Evolutionary conservation across 805 yeast species (phyloP), one percentile per base, ranked within the genome.

Genomic region (Teunomyces barrocoloradensis): DNA sequence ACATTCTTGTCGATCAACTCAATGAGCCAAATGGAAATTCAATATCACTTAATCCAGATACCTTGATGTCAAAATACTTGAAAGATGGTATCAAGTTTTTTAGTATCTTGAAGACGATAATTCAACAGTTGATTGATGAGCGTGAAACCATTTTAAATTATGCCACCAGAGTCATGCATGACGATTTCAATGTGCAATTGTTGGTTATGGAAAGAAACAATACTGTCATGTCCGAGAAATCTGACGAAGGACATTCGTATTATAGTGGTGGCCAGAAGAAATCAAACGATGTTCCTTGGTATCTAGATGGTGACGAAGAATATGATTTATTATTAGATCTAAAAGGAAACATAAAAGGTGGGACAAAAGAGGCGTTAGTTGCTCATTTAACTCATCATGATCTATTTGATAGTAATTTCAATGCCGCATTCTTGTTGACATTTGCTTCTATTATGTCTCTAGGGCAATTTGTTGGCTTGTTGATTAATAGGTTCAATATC

Each of bases 381-480:
- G 85, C 89, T 45, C 89, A 87, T 63, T 72, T 91, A 49, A 88
- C 96, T 0, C 86, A 84, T 59, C 95, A 89, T 59, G 80, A 79
- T 45, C 64, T 77, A 34, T 66, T 78, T 18, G 87, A 84, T 57
- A 77, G 83, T 2, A 72, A 76, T 20, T 90, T 83, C 66, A 84
- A 83, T 56, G 71, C 84, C 5, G 78, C 89, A 0, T 80, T 91
- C 69, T 68, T 90, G 49, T 69, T 82, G n/a, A 82, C 95, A 0
- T 88, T 89, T 65, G 73, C 85, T 32, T 81, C 91, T 29, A 87
- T 90, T 61, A 78, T 85, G 70, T 75, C 85, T 3, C 77, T 94
- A 1, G 65, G 76, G 7, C 86, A 84, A 44, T 70, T 91, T 32
- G 69, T 87, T 37, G 74, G 75, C 35, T 61, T 79, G 37, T 66